Conservation (phyloP, 805 yeast genomes). For the Huiozyma naganishii region DNA sequence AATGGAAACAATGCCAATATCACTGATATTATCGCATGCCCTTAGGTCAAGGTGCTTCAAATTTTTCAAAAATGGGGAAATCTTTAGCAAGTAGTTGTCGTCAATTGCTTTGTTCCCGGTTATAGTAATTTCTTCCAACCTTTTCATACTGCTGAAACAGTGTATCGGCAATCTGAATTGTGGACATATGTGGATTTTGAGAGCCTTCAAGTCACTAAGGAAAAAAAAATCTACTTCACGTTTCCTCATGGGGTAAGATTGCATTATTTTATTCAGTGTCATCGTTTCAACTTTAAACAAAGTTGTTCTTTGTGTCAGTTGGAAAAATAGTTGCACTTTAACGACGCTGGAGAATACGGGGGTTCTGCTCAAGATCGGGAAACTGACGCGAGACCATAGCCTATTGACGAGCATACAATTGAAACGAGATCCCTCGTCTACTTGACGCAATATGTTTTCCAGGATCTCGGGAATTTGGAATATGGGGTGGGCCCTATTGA, state of each 20-base stretch:
- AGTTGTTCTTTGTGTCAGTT: constrained; percentile 2
- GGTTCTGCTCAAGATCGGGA: constrained; percentile 43
- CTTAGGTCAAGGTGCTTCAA: constrained; percentile 63
- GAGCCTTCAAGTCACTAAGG: constrained; percentile 47
- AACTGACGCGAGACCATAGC: constrained; percentile 49
- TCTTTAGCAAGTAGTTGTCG: constrained; percentile 44
- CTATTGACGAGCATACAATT: constrained; percentile 61
- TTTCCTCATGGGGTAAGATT: no score
- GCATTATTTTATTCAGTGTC: constrained; percentile 44
- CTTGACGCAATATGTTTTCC: background rate
- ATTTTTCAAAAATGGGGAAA: constrained; percentile 46
- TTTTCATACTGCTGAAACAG: constrained; percentile 32
- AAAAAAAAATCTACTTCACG: constrained; percentile 6
- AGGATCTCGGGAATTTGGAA: constrained; percentile 58
- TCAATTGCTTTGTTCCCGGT: constrained; percentile 62
- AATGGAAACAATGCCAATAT: constrained; percentile 60
- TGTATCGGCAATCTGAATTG: constrained; percentile 43
- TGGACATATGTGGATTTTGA: constrained; percentile 81
- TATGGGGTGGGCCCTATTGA: constrained; percentile 30
- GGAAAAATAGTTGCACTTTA: constrained; percentile 36
- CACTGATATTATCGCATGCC: constrained; percentile 73
- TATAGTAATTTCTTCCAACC: constrained; percentile 36
- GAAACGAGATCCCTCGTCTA: constrained; percentile 31
- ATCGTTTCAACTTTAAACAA: constrained; percentile 15
- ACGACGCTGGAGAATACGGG: constrained; percentile 42